phyloP scores from a whole-genome alignment of 1,284 basidiomycete genomes.

The Puccinia polysora region DNA sequence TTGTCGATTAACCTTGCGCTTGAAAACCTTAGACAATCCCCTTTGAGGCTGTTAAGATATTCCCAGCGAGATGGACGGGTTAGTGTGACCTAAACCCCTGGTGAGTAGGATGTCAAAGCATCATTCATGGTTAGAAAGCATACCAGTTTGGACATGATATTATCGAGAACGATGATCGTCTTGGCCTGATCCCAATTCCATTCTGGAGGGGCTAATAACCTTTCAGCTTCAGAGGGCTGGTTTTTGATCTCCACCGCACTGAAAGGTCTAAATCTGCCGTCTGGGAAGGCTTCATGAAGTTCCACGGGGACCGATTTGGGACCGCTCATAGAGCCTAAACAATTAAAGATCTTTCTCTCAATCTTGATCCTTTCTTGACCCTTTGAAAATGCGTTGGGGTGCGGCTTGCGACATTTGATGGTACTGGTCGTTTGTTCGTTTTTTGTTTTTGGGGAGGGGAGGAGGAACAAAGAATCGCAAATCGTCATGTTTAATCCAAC shows the following conservation, averaged over 20 bases:
- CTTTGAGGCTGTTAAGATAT: constrained; percentile 10
- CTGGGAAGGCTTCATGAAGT: constrained; percentile 91
- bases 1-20: constrained; percentile 40
- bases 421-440: too few relatives aligned
- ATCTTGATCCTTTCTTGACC: constrained; percentile 80
- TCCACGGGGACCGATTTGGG: constrained; percentile 58
- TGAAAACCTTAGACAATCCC: constrained; percentile 35
- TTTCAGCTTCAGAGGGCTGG: constrained; percentile 36
- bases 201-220: constrained; percentile 39
- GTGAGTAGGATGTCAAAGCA: neutral
- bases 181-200: constrained; percentile 40
- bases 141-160: constrained; percentile 32
- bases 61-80: neutral
- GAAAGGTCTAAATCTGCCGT: constrained; percentile 60
- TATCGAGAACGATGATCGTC: constrained; percentile 27
- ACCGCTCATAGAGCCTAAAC: constrained; percentile 60
- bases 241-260: constrained; percentile 45
- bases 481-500: too few relatives aligned
- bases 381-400: constrained; percentile 69
- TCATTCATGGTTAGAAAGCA: neutral
- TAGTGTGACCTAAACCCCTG: constrained; percentile 51
- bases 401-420: constrained; percentile 68
- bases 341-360: constrained; percentile 67
- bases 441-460: too few relatives aligned
- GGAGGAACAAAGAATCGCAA: too few relatives aligned